These are phyloP conservation scores for Sutorius australiensis DNA, from an alignment of 768 basidiomycete species.

Conservation along the genomic window DNA sequence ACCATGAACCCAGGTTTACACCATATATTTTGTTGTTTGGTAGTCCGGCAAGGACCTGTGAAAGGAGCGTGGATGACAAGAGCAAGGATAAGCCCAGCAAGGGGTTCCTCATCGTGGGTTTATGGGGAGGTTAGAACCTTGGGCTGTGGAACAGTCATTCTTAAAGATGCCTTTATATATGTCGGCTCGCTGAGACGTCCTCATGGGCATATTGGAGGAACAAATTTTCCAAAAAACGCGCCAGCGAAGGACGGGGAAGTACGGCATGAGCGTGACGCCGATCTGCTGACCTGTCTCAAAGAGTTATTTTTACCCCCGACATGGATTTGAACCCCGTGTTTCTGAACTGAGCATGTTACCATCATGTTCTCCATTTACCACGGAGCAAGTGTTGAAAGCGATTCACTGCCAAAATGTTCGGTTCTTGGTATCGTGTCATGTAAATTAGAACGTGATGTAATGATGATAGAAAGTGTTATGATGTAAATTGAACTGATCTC, in stretches of 20 bases:
- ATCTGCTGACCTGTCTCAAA: constrained; percentile 3
- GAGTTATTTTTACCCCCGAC: background rate
- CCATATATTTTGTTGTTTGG: constrained; percentile 54
- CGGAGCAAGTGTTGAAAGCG: background rate
- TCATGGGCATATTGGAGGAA: background rate
- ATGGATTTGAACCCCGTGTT: background rate
- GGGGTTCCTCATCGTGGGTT: constrained; percentile 19
- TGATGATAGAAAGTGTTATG: too few species aligned
- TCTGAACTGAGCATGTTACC: background rate
- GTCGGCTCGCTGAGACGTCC: background rate
- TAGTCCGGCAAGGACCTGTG: constrained; percentile 17
- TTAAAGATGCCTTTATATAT: constrained; percentile 5
- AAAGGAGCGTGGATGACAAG: constrained; percentile 16
- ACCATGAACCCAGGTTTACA: constrained; percentile 70
- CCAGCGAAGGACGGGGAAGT: background rate
- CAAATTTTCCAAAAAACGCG: background rate
- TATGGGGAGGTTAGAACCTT: background rate
- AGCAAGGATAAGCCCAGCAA: constrained; percentile 12
- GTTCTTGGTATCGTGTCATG: too few species aligned
- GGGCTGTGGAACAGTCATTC: background rate
- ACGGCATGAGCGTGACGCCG: background rate
- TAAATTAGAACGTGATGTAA: too few species aligned
- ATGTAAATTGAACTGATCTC: too few species aligned
- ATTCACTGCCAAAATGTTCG: background rate
- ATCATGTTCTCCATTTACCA: too few species aligned